A percentile compares a stretch with the other conserved stretches of the same genome.
Conservation (phyloP, 371 early-diverging fungal species). For the Gilbertella persicaria region DNA sequence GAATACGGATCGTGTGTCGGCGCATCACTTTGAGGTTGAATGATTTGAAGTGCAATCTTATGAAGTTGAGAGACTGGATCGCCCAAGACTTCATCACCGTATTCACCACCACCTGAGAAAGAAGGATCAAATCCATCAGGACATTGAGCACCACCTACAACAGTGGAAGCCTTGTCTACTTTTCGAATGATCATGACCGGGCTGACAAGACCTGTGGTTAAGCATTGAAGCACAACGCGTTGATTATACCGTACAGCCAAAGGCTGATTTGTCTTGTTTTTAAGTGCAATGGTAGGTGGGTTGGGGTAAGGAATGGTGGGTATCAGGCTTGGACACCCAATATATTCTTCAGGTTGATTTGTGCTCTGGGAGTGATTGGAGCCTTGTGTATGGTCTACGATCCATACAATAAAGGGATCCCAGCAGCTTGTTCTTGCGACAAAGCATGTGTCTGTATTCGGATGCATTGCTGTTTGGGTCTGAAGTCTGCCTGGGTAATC, state of each 20-base stretch:
- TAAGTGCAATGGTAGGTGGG: slow-evolving; percentile 65
- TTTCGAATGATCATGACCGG: slow-evolving; percentile 80
- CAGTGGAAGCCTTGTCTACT: slow-evolving; percentile 76
- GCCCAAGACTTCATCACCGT: slow-evolving; percentile 49
- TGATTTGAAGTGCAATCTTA: slow-evolving; percentile 86
- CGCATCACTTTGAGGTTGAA: slow-evolving; percentile 40
- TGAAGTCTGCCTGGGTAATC: slow-evolving; percentile 28
- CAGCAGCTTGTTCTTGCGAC: slow-evolving; percentile 71
- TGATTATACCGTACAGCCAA: slow-evolving; percentile 78
- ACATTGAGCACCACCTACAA: slow-evolving; percentile 57
- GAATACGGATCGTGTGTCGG: slow-evolving; percentile 12
- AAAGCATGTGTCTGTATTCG: slow-evolving; percentile 54
- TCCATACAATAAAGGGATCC: slow-evolving; percentile 86
- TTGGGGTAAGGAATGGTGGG: slow-evolving; percentile 56
- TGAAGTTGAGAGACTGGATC: slow-evolving; percentile 88
- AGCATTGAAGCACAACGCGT: slow-evolving; percentile 74
- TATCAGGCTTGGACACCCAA: slow-evolving; percentile 26
- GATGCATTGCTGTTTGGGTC: slow-evolving; percentile 8
- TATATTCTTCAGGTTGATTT: slow-evolving; percentile 44
- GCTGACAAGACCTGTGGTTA: slow-evolving; percentile 73
- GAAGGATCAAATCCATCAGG: slow-evolving; percentile 48
- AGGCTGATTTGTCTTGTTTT: slow-evolving; percentile 46
- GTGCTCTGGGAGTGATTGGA: slow-evolving; percentile 34
- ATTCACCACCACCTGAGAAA: slow-evolving; percentile 56
- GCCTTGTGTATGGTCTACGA: slow-evolving; percentile 61